A percentile compares a stretch with the other conserved stretches of the same genome.
phyloP scores from a whole-genome alignment of 495 filamentous ascomycete species.

The Jackrogersella minutella region DNA sequence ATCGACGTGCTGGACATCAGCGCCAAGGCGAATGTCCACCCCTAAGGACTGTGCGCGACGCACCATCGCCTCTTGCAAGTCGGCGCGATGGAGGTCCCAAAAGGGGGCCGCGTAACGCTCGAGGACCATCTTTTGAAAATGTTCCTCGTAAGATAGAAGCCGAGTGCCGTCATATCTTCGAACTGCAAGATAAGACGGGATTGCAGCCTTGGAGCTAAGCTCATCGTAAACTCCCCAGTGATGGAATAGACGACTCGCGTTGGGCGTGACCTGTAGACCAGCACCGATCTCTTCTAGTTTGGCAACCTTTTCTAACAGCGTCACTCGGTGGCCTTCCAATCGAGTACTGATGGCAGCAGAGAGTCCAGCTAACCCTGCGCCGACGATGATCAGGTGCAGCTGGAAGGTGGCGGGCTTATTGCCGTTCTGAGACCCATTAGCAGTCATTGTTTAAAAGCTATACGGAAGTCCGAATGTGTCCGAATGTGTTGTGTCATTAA shows the following conservation, averaged over 20 bases:
- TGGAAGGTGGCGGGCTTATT: constrained; percentile 14
- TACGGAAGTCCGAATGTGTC: neutral
- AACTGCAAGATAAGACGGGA: constrained; percentile 63
- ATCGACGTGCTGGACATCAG: constrained; percentile 51
- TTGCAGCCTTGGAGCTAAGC: constrained; percentile 57
- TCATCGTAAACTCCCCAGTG: constrained; percentile 61
- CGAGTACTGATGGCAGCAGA: constrained; percentile 50
- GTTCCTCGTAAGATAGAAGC: constrained; percentile 60
- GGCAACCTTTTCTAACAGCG: constrained; percentile 32
- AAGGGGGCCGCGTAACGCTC: constrained; percentile 60
- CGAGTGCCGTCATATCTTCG: constrained; percentile 65
- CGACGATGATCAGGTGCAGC: constrained; percentile 52
- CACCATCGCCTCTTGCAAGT: constrained; percentile 59
- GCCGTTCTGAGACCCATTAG: neutral
- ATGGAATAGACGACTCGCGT: constrained; percentile 61
- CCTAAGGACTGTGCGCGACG: constrained; percentile 51
- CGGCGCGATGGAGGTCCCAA: constrained; percentile 63
- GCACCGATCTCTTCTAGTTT: constrained; percentile 47
- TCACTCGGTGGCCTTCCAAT: constrained; percentile 40
- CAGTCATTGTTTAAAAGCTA: neutral
- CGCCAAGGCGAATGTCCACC: constrained; percentile 48
- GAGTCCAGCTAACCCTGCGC: constrained; percentile 58
- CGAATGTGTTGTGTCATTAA: neutral
- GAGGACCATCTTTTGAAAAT: constrained; percentile 54
- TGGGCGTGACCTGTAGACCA: constrained; percentile 66